Evolutionary conservation across 495 filamentous ascomycete genomes (phyloP), one percentile per base, ranked within the genome.

Genomic region (Letharia lupina): DNA sequence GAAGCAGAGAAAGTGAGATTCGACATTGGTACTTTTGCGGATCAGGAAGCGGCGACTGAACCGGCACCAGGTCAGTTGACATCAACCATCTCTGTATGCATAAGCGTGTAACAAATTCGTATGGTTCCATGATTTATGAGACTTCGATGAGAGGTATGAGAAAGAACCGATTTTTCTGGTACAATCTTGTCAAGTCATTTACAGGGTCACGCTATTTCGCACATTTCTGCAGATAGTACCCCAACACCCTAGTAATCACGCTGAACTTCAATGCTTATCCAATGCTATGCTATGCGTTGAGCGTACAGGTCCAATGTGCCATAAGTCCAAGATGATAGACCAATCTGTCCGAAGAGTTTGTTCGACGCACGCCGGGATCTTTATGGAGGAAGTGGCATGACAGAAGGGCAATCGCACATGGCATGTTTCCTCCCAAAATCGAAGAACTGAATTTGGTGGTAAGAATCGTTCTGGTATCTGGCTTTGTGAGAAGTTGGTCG

Each of bases 21-120:
- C 18, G 12, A 12, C 10, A 1, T 18, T 50, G 9, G 47, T 12
- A 28, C n/a, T 3, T 18, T 33, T 31, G 4, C 20, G 20, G 12
- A 35, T 41, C 40, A 50, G 33, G 63, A 60, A 65, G 44, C 42
- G 39, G 63, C 54, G 33, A 65, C 54, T 60, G 31, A 60, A 42
- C 50, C 4, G 13, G 23, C 23, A 28, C 23, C 23, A 28, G 23
- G 28, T 54, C 50, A 33, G 23, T 54, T 10, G 56, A 59, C 31
- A 37, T 15, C 15, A 16, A 57, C 7, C 54, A 57, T 37, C 39
- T 20, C 4, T 35, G 31, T 54, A 2, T 39, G 44, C 41, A 15
- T 23, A 6, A 6, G 56, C 18, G 18, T 45, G 5, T 60, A 23
- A 28, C 20, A 10, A 12, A 7, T 28, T 16, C 31, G 4, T 48